phyloP scores from a whole-genome alignment of 148 eudicot species.

The Amaranthus hypochondriacus region DNA sequence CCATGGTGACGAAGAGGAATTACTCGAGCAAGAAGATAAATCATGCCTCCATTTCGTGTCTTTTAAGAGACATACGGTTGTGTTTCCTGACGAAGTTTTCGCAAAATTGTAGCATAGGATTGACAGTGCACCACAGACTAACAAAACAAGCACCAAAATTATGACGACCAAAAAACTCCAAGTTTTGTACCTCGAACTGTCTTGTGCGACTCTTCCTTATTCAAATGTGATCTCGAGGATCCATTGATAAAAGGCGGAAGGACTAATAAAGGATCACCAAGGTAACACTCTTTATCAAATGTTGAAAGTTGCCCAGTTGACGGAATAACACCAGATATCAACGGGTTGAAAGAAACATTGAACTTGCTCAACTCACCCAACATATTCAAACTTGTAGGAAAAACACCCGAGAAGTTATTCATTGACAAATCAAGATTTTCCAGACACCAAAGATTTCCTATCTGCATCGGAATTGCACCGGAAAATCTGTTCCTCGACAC shows the following conservation, averaged over 20 bases:
- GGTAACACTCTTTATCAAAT: conserved; percentile 64
- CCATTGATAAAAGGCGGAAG: conserved; percentile 52
- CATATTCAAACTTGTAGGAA: conserved; percentile 56
- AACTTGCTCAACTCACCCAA: conserved; percentile 67
- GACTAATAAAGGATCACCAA: conserved; percentile 60
- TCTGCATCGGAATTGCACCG: conserved; percentile 50
- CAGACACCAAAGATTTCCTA: conserved; percentile 67
- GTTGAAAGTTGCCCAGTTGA: conserved; percentile 75
- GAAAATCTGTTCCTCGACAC: conserved; percentile 57
- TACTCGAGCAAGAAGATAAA: conserved; percentile 42
- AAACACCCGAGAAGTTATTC: conserved; percentile 83
- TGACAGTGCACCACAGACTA: conserved; percentile 47
- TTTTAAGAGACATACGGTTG: conserved; percentile 29
- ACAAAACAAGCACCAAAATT: conserved; percentile 44
- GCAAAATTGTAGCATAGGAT: conserved; percentile 34
- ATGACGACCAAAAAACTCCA: conserved; percentile 36
- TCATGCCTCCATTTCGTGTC: conserved; percentile 28
- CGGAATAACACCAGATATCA: conserved; percentile 66
- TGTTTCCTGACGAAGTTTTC: conserved; percentile 31
- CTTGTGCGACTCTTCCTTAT: neutral
- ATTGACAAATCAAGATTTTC: conserved; percentile 72
- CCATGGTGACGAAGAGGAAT: conserved; percentile 55
- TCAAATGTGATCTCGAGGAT: conserved; percentile 21
- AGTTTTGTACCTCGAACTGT: conserved; percentile 15
- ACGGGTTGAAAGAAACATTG: conserved; percentile 76